Conservation (phyloP, 768 basidiomycete species). For the Pholiota conissans region DNA sequence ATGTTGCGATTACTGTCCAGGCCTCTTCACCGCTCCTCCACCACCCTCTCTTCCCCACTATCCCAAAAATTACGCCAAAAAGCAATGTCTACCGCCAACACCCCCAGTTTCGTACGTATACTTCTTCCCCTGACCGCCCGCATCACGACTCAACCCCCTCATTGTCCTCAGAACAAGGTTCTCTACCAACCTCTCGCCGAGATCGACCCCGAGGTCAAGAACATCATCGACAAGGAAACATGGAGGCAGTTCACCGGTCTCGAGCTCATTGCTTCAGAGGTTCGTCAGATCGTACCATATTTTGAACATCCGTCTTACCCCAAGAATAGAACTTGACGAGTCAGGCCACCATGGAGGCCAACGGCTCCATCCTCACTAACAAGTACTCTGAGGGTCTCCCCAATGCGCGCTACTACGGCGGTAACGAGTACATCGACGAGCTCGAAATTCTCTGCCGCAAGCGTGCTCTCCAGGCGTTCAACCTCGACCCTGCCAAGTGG, state of each 20-base stretch:
- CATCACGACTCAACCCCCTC: not conserved
- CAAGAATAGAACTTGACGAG: slow-evolving; percentile 87
- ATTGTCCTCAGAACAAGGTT: slow-evolving; percentile 72
- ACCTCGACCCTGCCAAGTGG: slow-evolving; percentile 91
- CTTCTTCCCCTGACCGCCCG: no score
- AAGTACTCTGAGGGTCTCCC: slow-evolving; percentile 99
- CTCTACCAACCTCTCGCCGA: slow-evolving; percentile 88
- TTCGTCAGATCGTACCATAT: slow-evolving; percentile 29
- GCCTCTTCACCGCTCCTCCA: slow-evolving; percentile 32
- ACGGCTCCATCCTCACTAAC: slow-evolving; percentile 98
- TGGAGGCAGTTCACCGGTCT: slow-evolving; percentile 98
- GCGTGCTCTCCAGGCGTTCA: slow-evolving; percentile 94
- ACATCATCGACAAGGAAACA: slow-evolving; percentile 98
- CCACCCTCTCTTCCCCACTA: slow-evolving; percentile 21
- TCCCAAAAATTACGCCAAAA: slow-evolving; percentile 31
- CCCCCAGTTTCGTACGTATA: slow-evolving; percentile 60
- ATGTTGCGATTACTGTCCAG: slow-evolving; percentile 41
- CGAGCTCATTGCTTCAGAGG: slow-evolving; percentile 99
- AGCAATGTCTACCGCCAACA: slow-evolving; percentile 61
- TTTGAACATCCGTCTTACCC: not conserved
- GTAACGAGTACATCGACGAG: slow-evolving; percentile 97
- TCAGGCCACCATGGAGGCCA: slow-evolving; percentile 94
- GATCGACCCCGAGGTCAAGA: slow-evolving; percentile 92
- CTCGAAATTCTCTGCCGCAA: slow-evolving; percentile 93
- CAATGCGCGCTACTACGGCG: slow-evolving; percentile 94